Conservation (phyloP, 768 basidiomycete species). For the Podaxis mareebaensis region DNA sequence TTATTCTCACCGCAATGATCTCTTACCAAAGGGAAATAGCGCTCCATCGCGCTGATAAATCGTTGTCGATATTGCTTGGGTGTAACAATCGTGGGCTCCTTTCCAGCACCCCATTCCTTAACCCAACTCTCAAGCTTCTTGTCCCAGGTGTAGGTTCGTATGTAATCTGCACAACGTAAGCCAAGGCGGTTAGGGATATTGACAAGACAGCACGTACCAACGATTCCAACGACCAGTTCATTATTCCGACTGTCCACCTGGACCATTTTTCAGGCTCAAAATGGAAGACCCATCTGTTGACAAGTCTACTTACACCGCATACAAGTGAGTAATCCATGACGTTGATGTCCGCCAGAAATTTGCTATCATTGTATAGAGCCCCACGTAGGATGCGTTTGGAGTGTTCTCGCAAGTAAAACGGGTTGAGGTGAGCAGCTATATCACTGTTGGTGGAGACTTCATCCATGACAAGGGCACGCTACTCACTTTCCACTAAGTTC, state of each 20-base stretch:
- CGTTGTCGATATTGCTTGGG: slow-evolving; percentile 92
- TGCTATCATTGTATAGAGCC: slow-evolving; percentile 92
- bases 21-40: slow-evolving; percentile 80
- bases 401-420: slow-evolving; percentile 95
- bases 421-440: slow-evolving; percentile 78
- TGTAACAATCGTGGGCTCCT: slow-evolving; percentile 94
- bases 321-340: slow-evolving; percentile 98
- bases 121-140: slow-evolving; percentile 99
- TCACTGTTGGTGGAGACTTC: slow-evolving; percentile 3
- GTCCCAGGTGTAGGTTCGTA: slow-evolving; percentile 97
- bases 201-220: slow-evolving; percentile 61
- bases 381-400: slow-evolving; percentile 90
- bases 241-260: slow-evolving; percentile 84
- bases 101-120: slow-evolving; percentile 84
- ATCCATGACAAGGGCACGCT: neutral
- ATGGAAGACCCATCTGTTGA: neutral
- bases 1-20: slow-evolving; percentile 22
- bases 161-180: slow-evolving; percentile 65
- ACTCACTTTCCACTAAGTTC: slow-evolving; percentile 87
- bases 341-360: slow-evolving; percentile 90
- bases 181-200: neutral
- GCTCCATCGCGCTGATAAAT: slow-evolving; percentile 85
- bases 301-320: slow-evolving; percentile 54
- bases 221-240: slow-evolving; percentile 95
- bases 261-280: neutral